Evolutionary conservation across 768 basidiomycete species (phyloP).

Genomic region (Phylloporus scabripes): DNA sequence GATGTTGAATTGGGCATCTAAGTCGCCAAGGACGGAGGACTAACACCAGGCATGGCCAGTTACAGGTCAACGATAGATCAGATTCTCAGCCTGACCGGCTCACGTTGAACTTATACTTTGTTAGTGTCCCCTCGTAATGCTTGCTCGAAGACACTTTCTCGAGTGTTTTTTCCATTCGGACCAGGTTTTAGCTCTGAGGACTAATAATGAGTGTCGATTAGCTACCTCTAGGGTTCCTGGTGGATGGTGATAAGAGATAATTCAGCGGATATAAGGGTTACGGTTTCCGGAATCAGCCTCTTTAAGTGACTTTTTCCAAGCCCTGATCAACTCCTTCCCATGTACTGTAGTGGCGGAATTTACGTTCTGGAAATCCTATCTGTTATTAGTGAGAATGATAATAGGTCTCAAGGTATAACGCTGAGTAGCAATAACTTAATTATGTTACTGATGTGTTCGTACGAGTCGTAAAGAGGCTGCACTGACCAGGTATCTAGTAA

Average conservation of each 20-base stretch:
- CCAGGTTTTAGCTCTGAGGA: too few relatives aligned
- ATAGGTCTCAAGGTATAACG: neutral
- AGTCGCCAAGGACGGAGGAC: constrained; percentile 67
- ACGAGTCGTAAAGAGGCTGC: too few relatives aligned
- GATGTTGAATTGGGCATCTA: constrained; percentile 77
- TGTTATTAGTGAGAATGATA: too few relatives aligned
- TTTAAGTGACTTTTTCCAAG: too few relatives aligned
- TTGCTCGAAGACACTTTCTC: constrained; percentile 73
- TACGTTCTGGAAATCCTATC: too few relatives aligned
- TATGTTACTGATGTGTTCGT: neutral
- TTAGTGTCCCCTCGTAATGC: constrained; percentile 72
- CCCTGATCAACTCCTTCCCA: too few relatives aligned
- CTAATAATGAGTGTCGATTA: too few relatives aligned
- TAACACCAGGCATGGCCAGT: constrained; percentile 25
- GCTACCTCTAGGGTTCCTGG: neutral
- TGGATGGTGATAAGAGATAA: neutral
- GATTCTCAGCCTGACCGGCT: neutral
- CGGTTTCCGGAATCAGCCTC: too few relatives aligned
- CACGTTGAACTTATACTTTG: constrained; percentile 85
- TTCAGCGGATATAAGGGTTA: too few relatives aligned
- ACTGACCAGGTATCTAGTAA: too few relatives aligned
- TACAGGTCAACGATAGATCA: neutral
- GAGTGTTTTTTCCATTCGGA: constrained; percentile 33
- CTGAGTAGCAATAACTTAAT: neutral
- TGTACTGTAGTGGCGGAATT: too few relatives aligned